Evolutionary conservation across 2,329 filamentous ascomycete genomes (phyloP), one percentile per base, ranked within the genome.

Genomic region (Aureobasidium zeae): DNA sequence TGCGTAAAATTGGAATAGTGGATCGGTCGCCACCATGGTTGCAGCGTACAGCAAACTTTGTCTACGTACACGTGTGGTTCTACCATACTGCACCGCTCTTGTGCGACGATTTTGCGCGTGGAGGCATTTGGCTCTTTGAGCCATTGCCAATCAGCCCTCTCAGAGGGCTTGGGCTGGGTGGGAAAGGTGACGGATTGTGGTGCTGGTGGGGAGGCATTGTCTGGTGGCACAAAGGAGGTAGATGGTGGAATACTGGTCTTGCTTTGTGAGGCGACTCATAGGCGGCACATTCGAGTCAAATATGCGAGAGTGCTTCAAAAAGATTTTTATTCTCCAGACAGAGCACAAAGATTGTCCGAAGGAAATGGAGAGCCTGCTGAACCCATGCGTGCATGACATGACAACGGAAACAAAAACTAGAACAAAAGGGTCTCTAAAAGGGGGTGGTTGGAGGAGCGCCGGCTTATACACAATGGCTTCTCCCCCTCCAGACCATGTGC

Each of bases 41-140:
- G 2, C 62, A 74, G 33, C 68, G 73, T 30, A 48, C 59, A 0
- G 71, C 67, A 0, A 94, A 91, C 52, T 59, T 83, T 1, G 16
- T 69, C 0, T 82, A 80, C 51, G 72, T 78, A 1, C 50, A 78
- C 4, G 53, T 59, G 0, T 95, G 86, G 85, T 64, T 93, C 48
- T 75, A 78, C 44, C 59, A 68, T 12, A 89, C 84, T 0, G 73
- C 74, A 1, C 69, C 69, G 29, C 59, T 79, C 25, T 69, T 94
- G n/a, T 68, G 78, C 9, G 77, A 94, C 56, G 88, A 95, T 55
- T 79, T 94, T 57, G 73, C 80, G 0, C 69, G 72, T 9, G 74
- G 77, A 1, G 86, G 85, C 0, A 55, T 94, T 0, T 94, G 84
- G 83, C 62, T 93, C 11, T 77, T 78, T 49, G 86, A 95, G 61